Percentiles rank a stretch among this genome's conserved stretches.
These are phyloP conservation scores for Chlamydomonas reinhardtii DNA, from an alignment of 163 green algal species.

Conservation along the genomic window DNA sequence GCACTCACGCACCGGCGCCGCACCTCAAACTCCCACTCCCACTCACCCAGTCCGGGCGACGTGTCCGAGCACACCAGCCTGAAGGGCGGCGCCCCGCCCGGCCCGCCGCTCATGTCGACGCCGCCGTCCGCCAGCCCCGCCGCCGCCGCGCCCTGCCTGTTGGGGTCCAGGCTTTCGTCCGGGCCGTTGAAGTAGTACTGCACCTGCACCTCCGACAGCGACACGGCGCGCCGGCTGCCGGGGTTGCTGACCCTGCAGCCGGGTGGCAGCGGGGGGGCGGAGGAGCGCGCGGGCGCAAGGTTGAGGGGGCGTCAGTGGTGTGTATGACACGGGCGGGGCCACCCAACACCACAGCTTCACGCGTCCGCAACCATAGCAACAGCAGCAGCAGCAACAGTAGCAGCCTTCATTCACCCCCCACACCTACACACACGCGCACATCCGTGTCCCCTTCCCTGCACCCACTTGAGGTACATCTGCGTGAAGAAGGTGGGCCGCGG, in stretches of 20 bases:
- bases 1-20: too few species aligned
- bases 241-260: constrained; percentile 22
- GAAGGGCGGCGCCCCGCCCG: neutral
- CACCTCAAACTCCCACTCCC: too few species aligned
- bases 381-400: too few species aligned
- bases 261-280: neutral
- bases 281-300: too few species aligned
- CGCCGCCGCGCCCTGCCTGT: neutral
- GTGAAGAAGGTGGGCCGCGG: constrained; percentile 20
- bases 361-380: too few species aligned
- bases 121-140: neutral
- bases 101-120: neutral
- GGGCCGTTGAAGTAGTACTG: constrained; percentile 45
- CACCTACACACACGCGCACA: too few species aligned
- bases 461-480: constrained; percentile 44
- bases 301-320: too few species aligned
- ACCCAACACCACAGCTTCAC: too few species aligned
- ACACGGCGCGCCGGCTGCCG: neutral
- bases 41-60: constrained; percentile 14
- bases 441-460: too few species aligned
- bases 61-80: constrained; percentile 19
- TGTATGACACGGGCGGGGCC: too few species aligned
- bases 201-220: constrained; percentile 12
- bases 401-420: too few species aligned
- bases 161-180: neutral